These are phyloP conservation scores for Veloboletus limbatus DNA, from an alignment of 1,284 basidiomycete genomes.

Conservation along the genomic window DNA sequence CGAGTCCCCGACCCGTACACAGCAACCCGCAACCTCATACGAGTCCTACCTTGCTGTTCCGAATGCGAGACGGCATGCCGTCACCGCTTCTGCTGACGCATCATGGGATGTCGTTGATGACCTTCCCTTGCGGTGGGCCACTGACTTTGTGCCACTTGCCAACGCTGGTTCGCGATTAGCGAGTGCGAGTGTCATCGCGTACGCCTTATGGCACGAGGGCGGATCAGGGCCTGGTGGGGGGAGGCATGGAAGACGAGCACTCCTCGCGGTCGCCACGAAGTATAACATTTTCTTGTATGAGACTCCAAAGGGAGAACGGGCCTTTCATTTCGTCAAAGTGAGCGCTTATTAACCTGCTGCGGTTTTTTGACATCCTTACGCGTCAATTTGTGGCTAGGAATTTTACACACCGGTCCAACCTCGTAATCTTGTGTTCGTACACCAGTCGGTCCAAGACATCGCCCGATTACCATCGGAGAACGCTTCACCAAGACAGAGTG, in stretches of 20 bases:
- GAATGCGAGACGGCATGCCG: conserved; percentile 26
- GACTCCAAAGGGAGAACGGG: conserved; percentile 75
- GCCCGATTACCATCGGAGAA: conserved; percentile 46
- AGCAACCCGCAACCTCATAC: conserved; percentile 33
- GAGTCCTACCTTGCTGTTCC: conserved; percentile 32
- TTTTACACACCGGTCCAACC: conserved; percentile 74
- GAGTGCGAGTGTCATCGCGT: conserved; percentile 57
- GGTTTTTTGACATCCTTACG: background rate
- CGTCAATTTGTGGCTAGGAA: conserved; percentile 47
- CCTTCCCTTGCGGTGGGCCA: conserved; percentile 74
- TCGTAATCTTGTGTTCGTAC: conserved; percentile 62
- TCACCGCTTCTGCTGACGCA: conserved; percentile 44
- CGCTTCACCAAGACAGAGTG: conserved; percentile 26
- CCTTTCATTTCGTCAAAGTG: conserved; percentile 77
- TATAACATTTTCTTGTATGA: conserved; percentile 71
- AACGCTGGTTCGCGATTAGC: conserved; percentile 60
- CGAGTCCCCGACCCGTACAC: conserved; percentile 40
- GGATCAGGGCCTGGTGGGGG: conserved; percentile 34
- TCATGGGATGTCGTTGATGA: conserved; percentile 77
- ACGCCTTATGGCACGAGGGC: conserved; percentile 63
- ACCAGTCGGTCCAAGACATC: conserved; percentile 59
- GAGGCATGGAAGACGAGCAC: conserved; percentile 51
- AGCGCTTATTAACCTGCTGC: background rate
- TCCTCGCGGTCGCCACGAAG: conserved; percentile 75
- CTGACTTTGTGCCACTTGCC: conserved; percentile 74